Percentiles rank a stretch among this genome's conserved stretches.
Evolutionary conservation across 2,329 filamentous ascomycete species (phyloP).

Genomic region (Colletotrichum sp.): DNA sequence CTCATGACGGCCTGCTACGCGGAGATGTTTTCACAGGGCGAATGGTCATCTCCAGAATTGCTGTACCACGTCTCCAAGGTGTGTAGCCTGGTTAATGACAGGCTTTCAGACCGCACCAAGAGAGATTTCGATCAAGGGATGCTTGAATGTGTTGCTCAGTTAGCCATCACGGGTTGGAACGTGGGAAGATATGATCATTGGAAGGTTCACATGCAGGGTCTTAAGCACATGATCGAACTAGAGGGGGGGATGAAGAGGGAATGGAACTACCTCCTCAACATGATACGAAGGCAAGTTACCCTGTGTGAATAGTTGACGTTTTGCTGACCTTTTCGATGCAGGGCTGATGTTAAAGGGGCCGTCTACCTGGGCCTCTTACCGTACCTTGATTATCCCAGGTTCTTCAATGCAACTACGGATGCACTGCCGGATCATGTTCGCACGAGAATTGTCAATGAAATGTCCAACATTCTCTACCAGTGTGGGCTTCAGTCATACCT

Average conservation of each 20-base stretch:
- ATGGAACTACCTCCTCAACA: slow-evolving; percentile 24
- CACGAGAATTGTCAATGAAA: slow-evolving; percentile 5
- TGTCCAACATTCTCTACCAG: slow-evolving; percentile 26
- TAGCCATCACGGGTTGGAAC: slow-evolving; percentile 25
- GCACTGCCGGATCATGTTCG: slow-evolving; percentile 24
- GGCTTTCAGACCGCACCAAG: slow-evolving; percentile 12
- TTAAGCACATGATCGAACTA: slow-evolving; percentile 34
- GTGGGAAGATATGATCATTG: slow-evolving; percentile 39
- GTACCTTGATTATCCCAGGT: slow-evolving; percentile 33
- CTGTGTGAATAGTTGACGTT: not conserved
- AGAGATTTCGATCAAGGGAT: slow-evolving; percentile 26
- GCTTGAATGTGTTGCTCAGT: slow-evolving; percentile 34
- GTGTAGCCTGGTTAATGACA: slow-evolving; percentile 27
- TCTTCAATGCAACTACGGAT: slow-evolving; percentile 26
- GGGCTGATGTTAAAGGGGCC: slow-evolving; percentile 40
- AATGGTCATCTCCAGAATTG: slow-evolving; percentile 20
- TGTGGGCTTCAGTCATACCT: slow-evolving; percentile 27
- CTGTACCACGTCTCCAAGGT: slow-evolving; percentile 28
- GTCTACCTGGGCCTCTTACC: slow-evolving; percentile 33
- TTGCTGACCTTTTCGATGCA: slow-evolving; percentile 17
- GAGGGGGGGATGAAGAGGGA: slow-evolving; percentile 26
- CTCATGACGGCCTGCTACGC: slow-evolving; percentile 33
- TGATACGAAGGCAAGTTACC: slow-evolving; percentile 32
- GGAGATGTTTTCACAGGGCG: slow-evolving; percentile 24
- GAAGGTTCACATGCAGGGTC: slow-evolving; percentile 40